Conservation (phyloP, 78 protist species). For the Cavenderia fasciculata region DNA sequence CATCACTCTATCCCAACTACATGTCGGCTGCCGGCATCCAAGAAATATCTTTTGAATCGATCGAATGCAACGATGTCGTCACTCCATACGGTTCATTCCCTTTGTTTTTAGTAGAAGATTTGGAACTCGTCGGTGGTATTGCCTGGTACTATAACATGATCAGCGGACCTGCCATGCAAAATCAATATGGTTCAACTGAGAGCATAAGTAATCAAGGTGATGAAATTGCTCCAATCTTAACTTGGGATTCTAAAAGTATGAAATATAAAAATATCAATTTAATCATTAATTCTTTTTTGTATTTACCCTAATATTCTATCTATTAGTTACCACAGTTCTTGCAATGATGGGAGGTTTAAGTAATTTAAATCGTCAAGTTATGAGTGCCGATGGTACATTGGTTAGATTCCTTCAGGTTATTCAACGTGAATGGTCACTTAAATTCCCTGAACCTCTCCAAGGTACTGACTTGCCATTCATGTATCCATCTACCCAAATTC, state of each 20-base stretch:
- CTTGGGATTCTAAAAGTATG: slow-evolving; percentile 78
- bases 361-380: slow-evolving; percentile 8
- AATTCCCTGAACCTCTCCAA: slow-evolving; percentile 5
- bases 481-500: slow-evolving; percentile 10
- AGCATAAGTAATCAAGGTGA: slow-evolving; percentile 40
- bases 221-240: slow-evolving; percentile 54
- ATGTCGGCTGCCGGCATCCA: slow-evolving; percentile 47
- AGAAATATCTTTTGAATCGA: slow-evolving; percentile 45
- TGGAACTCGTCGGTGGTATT: slow-evolving; percentile 9
- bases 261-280: neutral
- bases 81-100: slow-evolving; percentile 83
- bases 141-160: slow-evolving; percentile 76
- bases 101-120: slow-evolving; percentile 21
- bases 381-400: neutral
- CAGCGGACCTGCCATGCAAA: slow-evolving; percentile 73
- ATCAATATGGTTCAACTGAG: slow-evolving; percentile 76
- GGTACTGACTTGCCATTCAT: slow-evolving; percentile 47
- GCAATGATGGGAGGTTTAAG: slow-evolving; percentile 63
- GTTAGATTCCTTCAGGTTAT: slow-evolving; percentile 44
- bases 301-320: neutral
- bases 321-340: slow-evolving; percentile 42
- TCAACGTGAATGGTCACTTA: slow-evolving; percentile 55
- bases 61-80: slow-evolving; percentile 22
- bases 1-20: slow-evolving; percentile 2
- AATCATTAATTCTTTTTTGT: neutral